Base-by-base conservation (phyloP, 257 asterid genomes). In the Solanum commersonii region DNA sequence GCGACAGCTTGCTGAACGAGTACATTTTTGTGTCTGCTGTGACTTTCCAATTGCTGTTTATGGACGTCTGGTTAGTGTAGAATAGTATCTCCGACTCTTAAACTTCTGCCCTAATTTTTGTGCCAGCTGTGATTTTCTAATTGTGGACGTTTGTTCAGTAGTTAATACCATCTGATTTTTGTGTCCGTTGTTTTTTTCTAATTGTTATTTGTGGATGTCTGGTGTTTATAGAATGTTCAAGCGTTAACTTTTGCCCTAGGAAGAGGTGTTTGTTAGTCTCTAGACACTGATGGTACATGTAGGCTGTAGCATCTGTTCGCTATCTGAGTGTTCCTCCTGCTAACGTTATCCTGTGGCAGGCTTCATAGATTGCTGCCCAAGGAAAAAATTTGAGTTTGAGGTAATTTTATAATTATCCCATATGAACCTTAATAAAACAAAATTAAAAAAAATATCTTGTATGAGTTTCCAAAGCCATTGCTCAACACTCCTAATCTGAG, bases 1-100 rank as follows among this genome's bases (percentile, higher is more conserved):
- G 18, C 98, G 98, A 86, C 98, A 93, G 91, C 96, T 96, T 87
- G 98, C 98, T 37, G 98, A 96, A 87, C 95, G 99, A 29, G 97
- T 97, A 35, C 99, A 97, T 89, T 94, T 97, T 88, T 97, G 99
- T 90, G 98, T 93, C 27, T 92, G 93, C 65, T 97, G 99, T 68
- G 98, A 97, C 88, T 94, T 93, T 65, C 99, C 99, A 16, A 95
- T 97, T 5, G 99, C 99, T 77, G 89, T 97, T 67, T 97, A 97
- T 87, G 99, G 99, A 37, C 99, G 99, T 85, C 92, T 97, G 95
- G 99, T 96, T 90, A 88, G 92, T 87, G 2, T 29, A 79, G 8
- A 77, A 68, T 63, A 63, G 31, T 23, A 27, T 42, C 27, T 86
- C 12, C 70, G 73, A 31, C 40, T 10, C 29, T 63, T 23, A 23